Evolutionary conservation across 2,329 filamentous ascomycete genomes (phyloP).

Genomic region (Ceratocystis diversiconidia): DNA sequence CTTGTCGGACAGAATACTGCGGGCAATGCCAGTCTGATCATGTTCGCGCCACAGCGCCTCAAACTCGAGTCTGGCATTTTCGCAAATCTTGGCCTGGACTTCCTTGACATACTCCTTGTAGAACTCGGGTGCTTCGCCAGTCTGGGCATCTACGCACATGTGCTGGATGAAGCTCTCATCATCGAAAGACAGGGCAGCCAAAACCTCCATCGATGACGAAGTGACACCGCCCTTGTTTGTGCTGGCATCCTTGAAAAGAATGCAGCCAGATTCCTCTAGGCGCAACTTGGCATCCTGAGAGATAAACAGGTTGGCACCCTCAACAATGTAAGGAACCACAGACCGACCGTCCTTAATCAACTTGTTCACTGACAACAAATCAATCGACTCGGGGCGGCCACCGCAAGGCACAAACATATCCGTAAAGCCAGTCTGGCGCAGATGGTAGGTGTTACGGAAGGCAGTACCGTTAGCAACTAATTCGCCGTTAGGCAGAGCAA

Average conservation of each 20-base stretch:
- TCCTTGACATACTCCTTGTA: constrained; percentile 86
- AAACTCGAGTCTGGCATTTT: constrained; percentile 87
- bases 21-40: constrained; percentile 60
- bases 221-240: constrained; percentile 98
- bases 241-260: constrained; percentile 94
- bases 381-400: constrained; percentile 90
- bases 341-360: constrained; percentile 84
- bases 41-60: constrained; percentile 97
- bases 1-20: constrained; percentile 81
- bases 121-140: constrained; percentile 68
- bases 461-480: constrained; percentile 77
- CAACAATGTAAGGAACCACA: constrained; percentile 84
- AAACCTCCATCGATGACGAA: constrained; percentile 87
- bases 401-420: constrained; percentile 93
- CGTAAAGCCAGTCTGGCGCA: constrained; percentile 60
- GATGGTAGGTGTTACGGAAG: constrained; percentile 96
- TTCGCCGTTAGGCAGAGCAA: constrained; percentile 79
- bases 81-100: constrained; percentile 79
- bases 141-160: constrained; percentile 67
- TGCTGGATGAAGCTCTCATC: constrained; percentile 75
- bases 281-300: constrained; percentile 95
- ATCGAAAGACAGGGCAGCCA: constrained; percentile 88
- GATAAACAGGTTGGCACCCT: constrained; percentile 96
- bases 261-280: constrained; percentile 84
- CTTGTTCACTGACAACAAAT: constrained; percentile 72